Percentiles rank a stretch among this genome's conserved stretches.
These are phyloP conservation scores for Nitzschia palea DNA, from an alignment of 108 stramenopile genomes.

Conservation along the genomic window DNA sequence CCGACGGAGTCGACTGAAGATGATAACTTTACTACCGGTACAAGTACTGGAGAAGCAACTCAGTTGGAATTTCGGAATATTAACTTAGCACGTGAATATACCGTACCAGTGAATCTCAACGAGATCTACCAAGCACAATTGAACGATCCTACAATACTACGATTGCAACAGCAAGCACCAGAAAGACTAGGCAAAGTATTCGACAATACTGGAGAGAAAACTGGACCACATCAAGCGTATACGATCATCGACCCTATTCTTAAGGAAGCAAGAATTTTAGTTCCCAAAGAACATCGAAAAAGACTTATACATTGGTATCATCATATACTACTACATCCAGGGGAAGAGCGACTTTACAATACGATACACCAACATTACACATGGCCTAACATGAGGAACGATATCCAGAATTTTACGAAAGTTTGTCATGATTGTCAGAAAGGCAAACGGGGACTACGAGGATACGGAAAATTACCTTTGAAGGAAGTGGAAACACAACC, in stretches of 20 bases:
- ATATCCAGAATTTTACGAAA: slow-evolving; percentile 23
- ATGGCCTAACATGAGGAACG: slow-evolving; percentile 31
- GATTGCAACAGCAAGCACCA: neutral
- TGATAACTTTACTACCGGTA: neutral
- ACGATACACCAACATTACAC: slow-evolving; percentile 18
- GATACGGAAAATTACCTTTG: neutral
- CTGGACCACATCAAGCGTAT: neutral
- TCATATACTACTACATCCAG: slow-evolving; percentile 24
- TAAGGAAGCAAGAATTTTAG: neutral
- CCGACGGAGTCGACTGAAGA: neutral
- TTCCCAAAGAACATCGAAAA: neutral
- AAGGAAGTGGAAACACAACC: neutral
- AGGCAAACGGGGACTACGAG: slow-evolving; percentile 8
- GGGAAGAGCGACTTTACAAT: slow-evolving; percentile 10
- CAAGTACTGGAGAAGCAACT: too few species aligned
- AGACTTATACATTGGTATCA: slow-evolving; percentile 28
- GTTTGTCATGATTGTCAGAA: slow-evolving; percentile 25
- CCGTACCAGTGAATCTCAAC: neutral
- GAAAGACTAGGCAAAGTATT: neutral
- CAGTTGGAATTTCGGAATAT: neutral
- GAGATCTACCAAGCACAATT: neutral
- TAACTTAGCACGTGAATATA: neutral
- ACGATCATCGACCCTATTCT: neutral
- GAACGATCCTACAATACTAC: neutral
- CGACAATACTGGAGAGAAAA: neutral